Evolutionary conservation across 176 grass and related monocot genomes (phyloP), one percentile per base, ranked within the genome.

Genomic region (Oryza meyeriana): DNA sequence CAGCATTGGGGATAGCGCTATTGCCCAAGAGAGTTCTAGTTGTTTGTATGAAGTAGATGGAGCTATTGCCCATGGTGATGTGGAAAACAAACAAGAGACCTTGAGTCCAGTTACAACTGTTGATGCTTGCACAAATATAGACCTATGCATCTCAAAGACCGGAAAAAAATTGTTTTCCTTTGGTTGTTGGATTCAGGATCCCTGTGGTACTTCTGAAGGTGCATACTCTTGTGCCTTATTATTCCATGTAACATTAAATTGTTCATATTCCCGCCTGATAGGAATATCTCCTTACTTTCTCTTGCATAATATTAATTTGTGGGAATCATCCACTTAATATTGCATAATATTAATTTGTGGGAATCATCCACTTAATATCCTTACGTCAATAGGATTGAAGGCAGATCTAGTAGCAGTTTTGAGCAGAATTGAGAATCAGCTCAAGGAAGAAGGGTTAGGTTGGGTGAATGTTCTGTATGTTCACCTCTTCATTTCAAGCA

Each of bases 401-500:
- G 78, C 61, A 88, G 86, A 94, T 87, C 83, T 98, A 32, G 76
- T 85, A 68, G 71, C 86, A 76, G 76, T 98, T 85, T 88, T 98
- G 45, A 91, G 66, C 74, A 88, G 88, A 89, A 94, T 98, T 63
- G 82, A 98, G 39, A 83, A 87, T 74, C 82, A 87, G 82, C 90
- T 98, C 29, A 87, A 79, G 67, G 86, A 90, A 80, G 75, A 89
- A 77, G 90, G 88, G 32, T 91, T 94, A 89, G 79, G 72, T 81
- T 98, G 95, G 95, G 48, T 85, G 75, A 94, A 98, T 74, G 90
- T 94, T 81, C 61, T 98, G 32, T 98, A 98, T 80, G 83, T 98
- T 79, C 95, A 98, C 86, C 88, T 98, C 44, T 98, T 94, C 72
- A 98, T 98, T 87, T 93, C 95, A 83, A 90, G 88, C 42, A 98